A percentile compares a stretch with the other conserved stretches of the same genome.
phyloP scores from a whole-genome alignment of 805 yeast genomes.

The Maudiozyma saulgeensis region DNA sequence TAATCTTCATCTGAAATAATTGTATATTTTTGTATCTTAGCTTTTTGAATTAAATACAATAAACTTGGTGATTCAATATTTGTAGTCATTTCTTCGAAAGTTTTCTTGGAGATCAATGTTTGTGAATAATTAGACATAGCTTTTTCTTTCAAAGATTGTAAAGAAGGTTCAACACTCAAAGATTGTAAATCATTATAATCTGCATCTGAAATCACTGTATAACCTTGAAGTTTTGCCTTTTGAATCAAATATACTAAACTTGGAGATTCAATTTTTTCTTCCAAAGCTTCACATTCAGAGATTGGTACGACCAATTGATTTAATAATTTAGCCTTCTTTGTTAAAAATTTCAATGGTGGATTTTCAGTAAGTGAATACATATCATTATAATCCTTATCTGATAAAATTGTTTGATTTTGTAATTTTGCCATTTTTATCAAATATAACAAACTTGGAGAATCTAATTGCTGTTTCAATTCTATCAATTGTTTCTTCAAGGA shows the following conservation, averaged over 20 bases:
- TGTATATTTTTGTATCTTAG: background rate
- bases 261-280: background rate
- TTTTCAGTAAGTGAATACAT: background rate
- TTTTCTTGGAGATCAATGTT: background rate
- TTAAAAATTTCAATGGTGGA: background rate
- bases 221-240: background rate
- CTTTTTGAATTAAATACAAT: background rate
- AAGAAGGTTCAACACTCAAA: background rate
- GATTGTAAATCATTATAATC: constrained; percentile 5
- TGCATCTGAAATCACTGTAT: constrained; percentile 8
- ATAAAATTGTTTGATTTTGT: constrained; percentile 4
- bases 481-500: constrained; percentile 8
- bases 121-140: background rate
- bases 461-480: constrained; percentile 1
- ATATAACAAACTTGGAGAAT: background rate
- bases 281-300: background rate
- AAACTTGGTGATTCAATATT: background rate
- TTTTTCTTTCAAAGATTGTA: background rate
- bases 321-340: background rate
- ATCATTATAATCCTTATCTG: constrained; percentile 8
- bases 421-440: background rate
- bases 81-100: background rate
- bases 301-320: background rate
- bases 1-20: constrained; percentile 11
- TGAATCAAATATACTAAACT: background rate